Conservation (phyloP, 805 yeast genomes). For the Maudiozyma turicensis region DNA sequence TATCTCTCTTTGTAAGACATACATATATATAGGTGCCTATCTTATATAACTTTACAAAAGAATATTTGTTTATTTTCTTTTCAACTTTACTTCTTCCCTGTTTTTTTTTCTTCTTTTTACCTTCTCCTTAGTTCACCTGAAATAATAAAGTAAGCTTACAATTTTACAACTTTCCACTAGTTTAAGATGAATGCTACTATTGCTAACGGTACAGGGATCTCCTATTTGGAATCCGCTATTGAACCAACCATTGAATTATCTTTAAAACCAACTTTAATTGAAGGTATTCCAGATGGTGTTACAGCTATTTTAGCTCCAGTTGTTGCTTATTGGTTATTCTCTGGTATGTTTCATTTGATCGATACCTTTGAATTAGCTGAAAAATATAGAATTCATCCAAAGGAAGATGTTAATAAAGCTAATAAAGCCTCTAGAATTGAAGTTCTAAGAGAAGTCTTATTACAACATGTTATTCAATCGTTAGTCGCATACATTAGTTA, state of each 20-base stretch:
- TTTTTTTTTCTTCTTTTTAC: too few species aligned
- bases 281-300: constrained; percentile 43
- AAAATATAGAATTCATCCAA: constrained; percentile 81
- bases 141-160: background rate
- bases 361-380: constrained; percentile 73
- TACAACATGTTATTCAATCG: constrained; percentile 82
- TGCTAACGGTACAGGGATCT: constrained; percentile 7
- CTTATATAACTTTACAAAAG: too few species aligned
- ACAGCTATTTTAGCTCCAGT: constrained; percentile 70
- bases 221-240: constrained; percentile 8
- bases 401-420: constrained; percentile 67
- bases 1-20: too few species aligned
- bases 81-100: too few species aligned
- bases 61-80: too few species aligned
- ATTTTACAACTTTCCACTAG: background rate
- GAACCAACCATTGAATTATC: constrained; percentile 22
- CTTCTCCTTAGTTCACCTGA: too few species aligned
- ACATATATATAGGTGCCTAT: too few species aligned
- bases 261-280: constrained; percentile 3
- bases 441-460: constrained; percentile 70
- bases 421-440: constrained; percentile 64
- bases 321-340: constrained; percentile 73
- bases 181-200: constrained; percentile 9
- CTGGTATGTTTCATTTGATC: constrained; percentile 61
- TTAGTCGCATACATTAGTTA: constrained; percentile 51